A percentile compares a stretch with the other conserved stretches of the same genome.
phyloP scores from a whole-genome alignment of 176 grass and related monocot genomes.

The sorghum (Sorghum bicolor) region DNA sequence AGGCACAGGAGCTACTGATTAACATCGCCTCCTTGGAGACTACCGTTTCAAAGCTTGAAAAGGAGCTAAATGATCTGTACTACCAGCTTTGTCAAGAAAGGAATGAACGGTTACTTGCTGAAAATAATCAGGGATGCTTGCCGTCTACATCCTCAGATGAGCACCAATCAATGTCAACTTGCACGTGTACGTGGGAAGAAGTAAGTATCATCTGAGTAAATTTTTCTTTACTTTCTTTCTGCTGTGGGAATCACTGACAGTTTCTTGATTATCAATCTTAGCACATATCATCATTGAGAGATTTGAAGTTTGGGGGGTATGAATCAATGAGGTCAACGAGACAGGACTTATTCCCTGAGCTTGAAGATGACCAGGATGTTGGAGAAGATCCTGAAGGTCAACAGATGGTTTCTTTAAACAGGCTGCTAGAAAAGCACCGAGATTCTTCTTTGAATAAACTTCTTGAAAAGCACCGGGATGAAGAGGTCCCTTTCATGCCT shows the following conservation, averaged over 20 bases:
- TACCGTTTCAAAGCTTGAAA: conserved; percentile 72
- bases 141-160: conserved; percentile 50
- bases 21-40: conserved; percentile 69
- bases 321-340: conserved; percentile 52
- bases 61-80: conserved; percentile 82
- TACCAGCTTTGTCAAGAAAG: conserved; percentile 83
- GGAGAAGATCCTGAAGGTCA: conserved; percentile 39
- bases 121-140: conserved; percentile 54
- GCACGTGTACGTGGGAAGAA: conserved; percentile 79
- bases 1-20: conserved; percentile 72
- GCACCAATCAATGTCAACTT: conserved; percentile 55
- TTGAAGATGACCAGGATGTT: conserved; percentile 40
- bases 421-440: conserved; percentile 47
- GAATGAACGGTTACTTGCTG: conserved; percentile 70
- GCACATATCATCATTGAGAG: conserved; percentile 89
- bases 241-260: conserved; percentile 6
- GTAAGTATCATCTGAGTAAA: conserved; percentile 40
- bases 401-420: conserved; percentile 45
- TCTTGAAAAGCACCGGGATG: conserved; percentile 59
- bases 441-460: conserved; percentile 55
- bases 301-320: conserved; percentile 71
- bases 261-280: conserved; percentile 45
- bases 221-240: conserved; percentile 11
- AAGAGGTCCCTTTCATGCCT: conserved; percentile 56
- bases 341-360: conserved; percentile 47